Evolutionary conservation across 163 green algal species (phyloP).

Genomic region (Scenedesmus sp.): DNA sequence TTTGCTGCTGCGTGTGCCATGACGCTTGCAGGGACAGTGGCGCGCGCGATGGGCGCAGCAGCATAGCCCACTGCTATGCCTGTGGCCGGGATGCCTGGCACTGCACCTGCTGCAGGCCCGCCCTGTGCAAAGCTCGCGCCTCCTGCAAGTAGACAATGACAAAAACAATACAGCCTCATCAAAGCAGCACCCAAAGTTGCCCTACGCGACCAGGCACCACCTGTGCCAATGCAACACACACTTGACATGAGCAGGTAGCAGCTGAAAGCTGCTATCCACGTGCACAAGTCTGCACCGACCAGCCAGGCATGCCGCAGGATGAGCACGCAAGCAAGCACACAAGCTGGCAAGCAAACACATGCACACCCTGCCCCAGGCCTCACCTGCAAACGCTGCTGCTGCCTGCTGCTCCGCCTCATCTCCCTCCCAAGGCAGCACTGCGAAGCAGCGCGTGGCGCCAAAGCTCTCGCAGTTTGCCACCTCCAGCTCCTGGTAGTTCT

Average conservation of each 20-base stretch:
- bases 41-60: neutral
- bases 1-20: neutral
- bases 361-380: neutral
- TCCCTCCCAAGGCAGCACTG: conserved; percentile 26
- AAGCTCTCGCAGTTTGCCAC: conserved; percentile 12
- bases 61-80: conserved; percentile 30
- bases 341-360: too few relatives aligned
- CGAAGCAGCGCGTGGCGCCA: conserved; percentile 20
- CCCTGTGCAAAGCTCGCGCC: neutral
- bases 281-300: too few relatives aligned
- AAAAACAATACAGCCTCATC: neutral
- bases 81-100: conserved; percentile 22
- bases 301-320: neutral
- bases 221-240: neutral
- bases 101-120: neutral
- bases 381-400: neutral
- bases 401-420: neutral
- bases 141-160: neutral
- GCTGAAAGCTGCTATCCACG: neutral
- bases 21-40: conserved; percentile 29
- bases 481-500: conserved; percentile 11
- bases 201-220: neutral
- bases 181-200: neutral
- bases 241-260: neutral
- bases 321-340: too few relatives aligned